These are phyloP conservation scores for Alternaria postmessia DNA, from an alignment of 2,329 filamentous ascomycete species.

Conservation along the genomic window DNA sequence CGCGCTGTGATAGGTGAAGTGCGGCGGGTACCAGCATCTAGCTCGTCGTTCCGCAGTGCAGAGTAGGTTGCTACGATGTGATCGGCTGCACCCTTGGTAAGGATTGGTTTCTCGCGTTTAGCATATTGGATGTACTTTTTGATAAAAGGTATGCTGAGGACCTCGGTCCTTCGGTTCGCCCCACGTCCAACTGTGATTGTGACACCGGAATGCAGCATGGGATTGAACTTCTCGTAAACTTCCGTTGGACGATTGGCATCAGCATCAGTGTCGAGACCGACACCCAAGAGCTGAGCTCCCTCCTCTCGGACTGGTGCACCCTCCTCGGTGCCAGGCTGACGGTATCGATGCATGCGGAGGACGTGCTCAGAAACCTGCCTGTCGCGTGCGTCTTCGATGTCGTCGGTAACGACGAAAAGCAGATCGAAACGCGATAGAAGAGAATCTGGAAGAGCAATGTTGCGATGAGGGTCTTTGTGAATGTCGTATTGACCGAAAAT, in stretches of 20 bases:
- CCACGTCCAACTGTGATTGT: slow-evolving; percentile 78
- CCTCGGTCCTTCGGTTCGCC: slow-evolving; percentile 78
- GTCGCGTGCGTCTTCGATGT: slow-evolving; percentile 94
- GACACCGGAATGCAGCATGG: slow-evolving; percentile 93
- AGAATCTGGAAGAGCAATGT: slow-evolving; percentile 96
- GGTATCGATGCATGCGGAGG: slow-evolving; percentile 94
- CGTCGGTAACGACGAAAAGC: slow-evolving; percentile 95
- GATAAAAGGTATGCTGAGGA: slow-evolving; percentile 95
- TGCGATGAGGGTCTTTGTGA: slow-evolving; percentile 98
- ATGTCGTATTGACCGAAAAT: slow-evolving; percentile 98
- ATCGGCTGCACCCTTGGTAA: slow-evolving; percentile 90
- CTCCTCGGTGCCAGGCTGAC: slow-evolving; percentile 90
- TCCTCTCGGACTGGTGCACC: slow-evolving; percentile 94
- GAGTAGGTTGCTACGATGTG: slow-evolving; percentile 93
- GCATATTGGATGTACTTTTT: slow-evolving; percentile 99
- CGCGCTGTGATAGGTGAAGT: slow-evolving; percentile 96
- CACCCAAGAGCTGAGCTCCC: slow-evolving; percentile 80
- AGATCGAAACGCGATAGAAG: slow-evolving; percentile 98
- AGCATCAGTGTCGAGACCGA: slow-evolving; percentile 81
- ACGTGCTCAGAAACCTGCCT: slow-evolving; percentile 95
- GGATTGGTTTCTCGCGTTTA: slow-evolving; percentile 86
- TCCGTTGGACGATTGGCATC: slow-evolving; percentile 80
- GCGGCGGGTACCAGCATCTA: slow-evolving; percentile 90
- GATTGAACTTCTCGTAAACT: slow-evolving; percentile 95
- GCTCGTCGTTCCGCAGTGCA: slow-evolving; percentile 90